Evolutionary conservation across 768 basidiomycete genomes (phyloP), one percentile per base, ranked within the genome.

Genomic region (Chalciporus piperatus): DNA sequence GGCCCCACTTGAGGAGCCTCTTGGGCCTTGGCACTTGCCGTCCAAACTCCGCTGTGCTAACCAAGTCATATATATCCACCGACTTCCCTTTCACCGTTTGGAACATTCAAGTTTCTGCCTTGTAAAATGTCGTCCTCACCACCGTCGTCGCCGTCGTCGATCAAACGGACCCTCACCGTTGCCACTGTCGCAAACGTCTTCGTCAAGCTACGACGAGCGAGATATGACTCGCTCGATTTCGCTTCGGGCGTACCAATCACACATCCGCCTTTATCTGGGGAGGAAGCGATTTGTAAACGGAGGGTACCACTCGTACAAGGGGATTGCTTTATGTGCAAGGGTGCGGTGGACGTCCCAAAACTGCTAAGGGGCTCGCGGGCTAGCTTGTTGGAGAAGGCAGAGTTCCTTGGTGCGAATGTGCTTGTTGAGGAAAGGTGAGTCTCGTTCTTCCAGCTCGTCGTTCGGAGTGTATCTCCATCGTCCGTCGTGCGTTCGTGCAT

Each of bases 381-480:
- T 3, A 67, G 70, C 38, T 63, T 88, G 49, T 59, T 83, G 46
- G 76, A 81, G 52, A 71, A 73, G 48, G 81, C 81, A 14, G 69
- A 73, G 47, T 56, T 61, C 9, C 56, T 78, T 17, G 84, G 81
- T 14, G 82, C 76, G 4, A 84, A 83, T 58, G 80, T 79, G 1
- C 74, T 90, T 48, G 77, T 84, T 3, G 81, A 89, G 38, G 88
- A 90, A 62, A 74, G 78, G 88, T 89, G 62, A 41, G 86, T 81
- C 25, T 42, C 41, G 28, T 45, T 33, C 44, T 32, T n/a, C 19
- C 6, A 22, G 7, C 6, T n/a, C n/a, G 30, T 52, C 52, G 4
- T 3, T 33, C 23, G 37, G 46, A 14, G 42, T 47, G 6, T 6
- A 1, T 30, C 3, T n/a, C 8, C 41, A 8, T 37, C 13, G n/a